Evolutionary conservation across 371 early-diverging fungal genomes (phyloP).

Genomic region (Globomyces sp.): DNA sequence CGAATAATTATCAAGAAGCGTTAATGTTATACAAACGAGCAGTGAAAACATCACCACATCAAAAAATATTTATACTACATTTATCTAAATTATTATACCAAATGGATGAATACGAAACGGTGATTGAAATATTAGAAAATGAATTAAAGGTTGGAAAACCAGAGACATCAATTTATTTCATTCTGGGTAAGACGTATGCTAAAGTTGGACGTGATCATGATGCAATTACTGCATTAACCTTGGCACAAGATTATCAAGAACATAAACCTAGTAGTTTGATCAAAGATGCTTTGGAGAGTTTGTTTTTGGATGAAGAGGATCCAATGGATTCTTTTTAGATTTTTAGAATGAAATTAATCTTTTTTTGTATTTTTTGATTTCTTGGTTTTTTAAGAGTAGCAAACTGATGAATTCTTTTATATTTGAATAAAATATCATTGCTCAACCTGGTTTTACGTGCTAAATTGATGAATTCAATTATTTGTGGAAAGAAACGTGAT

Average conservation of each 20-base stretch:
- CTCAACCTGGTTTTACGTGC: no score
- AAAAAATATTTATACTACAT: constrained; percentile 21
- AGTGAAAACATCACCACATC: constrained; percentile 19
- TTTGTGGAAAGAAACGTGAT: no score
- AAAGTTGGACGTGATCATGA: constrained; percentile 51
- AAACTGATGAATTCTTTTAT: no score
- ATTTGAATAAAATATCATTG: no score
- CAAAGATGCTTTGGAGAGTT: constrained; percentile 15
- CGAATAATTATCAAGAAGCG: constrained; percentile 21
- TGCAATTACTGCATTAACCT: constrained; percentile 59
- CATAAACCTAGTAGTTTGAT: constrained; percentile 15
- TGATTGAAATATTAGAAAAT: constrained; percentile 53
- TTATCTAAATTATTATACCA: constrained; percentile 54
- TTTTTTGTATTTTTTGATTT: no score
- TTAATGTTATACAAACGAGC: constrained; percentile 20
- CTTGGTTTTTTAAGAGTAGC: no score
- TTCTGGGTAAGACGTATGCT: constrained; percentile 64
- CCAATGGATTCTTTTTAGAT: constrained; percentile 2
- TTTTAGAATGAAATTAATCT: background rate
- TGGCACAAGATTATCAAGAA: constrained; percentile 52
- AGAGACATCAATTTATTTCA: constrained; percentile 65
- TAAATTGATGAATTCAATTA: no score
- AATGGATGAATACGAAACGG: constrained; percentile 52
- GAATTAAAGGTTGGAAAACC: constrained; percentile 47
- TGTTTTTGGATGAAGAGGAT: background rate